Conservation (phyloP, 2,329 filamentous ascomycete species). For the Daldinia sp. region DNA sequence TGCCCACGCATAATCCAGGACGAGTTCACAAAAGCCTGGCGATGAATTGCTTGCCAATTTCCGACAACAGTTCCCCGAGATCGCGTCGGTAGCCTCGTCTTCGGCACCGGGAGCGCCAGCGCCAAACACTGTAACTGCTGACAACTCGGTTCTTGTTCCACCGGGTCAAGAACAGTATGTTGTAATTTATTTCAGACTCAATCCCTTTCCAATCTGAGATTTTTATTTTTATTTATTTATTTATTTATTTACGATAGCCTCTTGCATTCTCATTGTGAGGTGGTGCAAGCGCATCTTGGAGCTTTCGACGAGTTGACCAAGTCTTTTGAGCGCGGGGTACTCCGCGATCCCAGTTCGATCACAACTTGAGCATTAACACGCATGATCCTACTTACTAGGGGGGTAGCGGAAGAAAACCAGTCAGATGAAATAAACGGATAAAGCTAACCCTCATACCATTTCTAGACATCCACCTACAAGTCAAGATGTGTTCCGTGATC, state of each 20-base stretch:
- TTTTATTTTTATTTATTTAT: constrained; percentile 6
- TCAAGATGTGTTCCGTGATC: constrained; percentile 66
- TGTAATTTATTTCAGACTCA: constrained; percentile 21
- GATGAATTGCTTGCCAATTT: constrained; percentile 86
- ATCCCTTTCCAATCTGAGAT: background rate
- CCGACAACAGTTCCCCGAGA: constrained; percentile 81
- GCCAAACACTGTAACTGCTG: constrained; percentile 47
- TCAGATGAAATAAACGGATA: constrained; percentile 1
- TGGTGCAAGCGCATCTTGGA: constrained; percentile 39
- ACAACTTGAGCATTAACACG: constrained; percentile 4
- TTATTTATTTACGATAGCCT: constrained; percentile 9
- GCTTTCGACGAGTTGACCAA: constrained; percentile 17
- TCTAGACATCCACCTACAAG: constrained; percentile 58
- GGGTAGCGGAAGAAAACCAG: background rate
- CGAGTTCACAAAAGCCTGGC: constrained; percentile 83
- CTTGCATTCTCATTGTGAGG: constrained; percentile 31
- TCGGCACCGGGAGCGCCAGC: constrained; percentile 55
- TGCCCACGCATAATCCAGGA: constrained; percentile 56
- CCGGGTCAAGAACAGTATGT: constrained; percentile 44
- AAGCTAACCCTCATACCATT: constrained; percentile 41
- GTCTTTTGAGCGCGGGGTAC: constrained; percentile 44
- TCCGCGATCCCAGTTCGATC: constrained; percentile 25
- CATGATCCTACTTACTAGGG: constrained; percentile 7
- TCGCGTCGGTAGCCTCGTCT: constrained; percentile 61
- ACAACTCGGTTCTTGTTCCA: constrained; percentile 44